These are phyloP conservation scores for Nicotiana otophora DNA, from an alignment of 257 asterid species.

Conservation along the genomic window DNA sequence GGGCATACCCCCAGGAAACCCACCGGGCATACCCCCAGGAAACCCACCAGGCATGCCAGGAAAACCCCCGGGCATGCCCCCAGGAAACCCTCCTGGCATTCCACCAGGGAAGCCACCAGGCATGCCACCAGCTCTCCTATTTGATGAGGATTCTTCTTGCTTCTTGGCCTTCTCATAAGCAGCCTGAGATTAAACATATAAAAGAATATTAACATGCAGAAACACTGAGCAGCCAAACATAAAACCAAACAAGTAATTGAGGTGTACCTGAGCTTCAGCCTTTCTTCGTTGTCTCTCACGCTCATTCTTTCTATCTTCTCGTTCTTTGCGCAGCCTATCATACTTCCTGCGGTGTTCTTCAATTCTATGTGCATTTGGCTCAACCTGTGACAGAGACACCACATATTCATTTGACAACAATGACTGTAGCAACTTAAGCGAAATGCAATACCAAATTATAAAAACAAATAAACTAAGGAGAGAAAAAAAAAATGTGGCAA, in stretches of 20 bases:
- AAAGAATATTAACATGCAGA: slow-evolving; percentile 7
- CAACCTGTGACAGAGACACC: slow-evolving; percentile 45
- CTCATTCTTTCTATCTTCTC: slow-evolving; percentile 63
- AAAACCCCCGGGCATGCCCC: slow-evolving; percentile 46
- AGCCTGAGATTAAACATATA: slow-evolving; percentile 45
- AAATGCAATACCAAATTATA: not conserved
- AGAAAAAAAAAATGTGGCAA: too few relatives aligned
- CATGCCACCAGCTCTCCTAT: slow-evolving; percentile 50
- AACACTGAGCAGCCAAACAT: not conserved
- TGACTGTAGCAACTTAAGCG: not conserved
- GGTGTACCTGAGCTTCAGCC: slow-evolving; percentile 79
- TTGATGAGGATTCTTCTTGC: slow-evolving; percentile 72
- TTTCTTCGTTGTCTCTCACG: slow-evolving; percentile 66
- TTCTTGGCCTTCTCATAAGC: slow-evolving; percentile 92
- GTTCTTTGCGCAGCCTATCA: slow-evolving; percentile 86
- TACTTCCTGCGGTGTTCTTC: slow-evolving; percentile 88
- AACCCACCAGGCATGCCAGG: slow-evolving; percentile 41
- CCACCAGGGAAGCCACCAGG: slow-evolving; percentile 54
- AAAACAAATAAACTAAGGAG: too few relatives aligned
- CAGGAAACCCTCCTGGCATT: slow-evolving; percentile 48
- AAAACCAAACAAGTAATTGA: not conserved
- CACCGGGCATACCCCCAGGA: slow-evolving; percentile 37
- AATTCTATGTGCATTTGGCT: slow-evolving; percentile 84
- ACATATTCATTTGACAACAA: not conserved
- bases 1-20: slow-evolving; percentile 41